Evolutionary conservation across 228 moss, liverwort and hornwort genomes (phyloP).

Genomic region (Sphagnum magellanicum): DNA sequence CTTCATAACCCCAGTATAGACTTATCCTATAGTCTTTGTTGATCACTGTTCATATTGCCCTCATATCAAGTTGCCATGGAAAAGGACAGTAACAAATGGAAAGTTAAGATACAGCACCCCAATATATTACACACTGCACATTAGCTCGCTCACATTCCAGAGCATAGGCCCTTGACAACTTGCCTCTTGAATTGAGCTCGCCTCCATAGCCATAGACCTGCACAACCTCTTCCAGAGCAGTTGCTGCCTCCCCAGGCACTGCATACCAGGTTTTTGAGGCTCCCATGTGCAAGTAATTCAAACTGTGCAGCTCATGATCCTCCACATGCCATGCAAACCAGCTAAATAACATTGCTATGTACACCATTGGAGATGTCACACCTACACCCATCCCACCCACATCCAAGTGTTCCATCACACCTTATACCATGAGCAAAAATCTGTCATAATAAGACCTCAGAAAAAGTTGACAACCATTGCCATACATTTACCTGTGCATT

Average conservation of each 20-base stretch:
- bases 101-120: not conserved
- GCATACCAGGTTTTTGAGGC: conserved; percentile 97
- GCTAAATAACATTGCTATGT: conserved; percentile 98
- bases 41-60: too few species aligned
- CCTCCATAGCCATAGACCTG: conserved; percentile 86
- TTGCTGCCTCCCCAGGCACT: conserved; percentile 88
- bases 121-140: not conserved
- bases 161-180: not conserved
- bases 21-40: too few species aligned
- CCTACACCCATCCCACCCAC: conserved; percentile 26
- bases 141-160: too few species aligned
- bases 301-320: conserved; percentile 95
- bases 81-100: not conserved
- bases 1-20: too few species aligned
- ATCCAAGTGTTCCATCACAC: too few species aligned
- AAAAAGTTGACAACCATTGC: too few species aligned
- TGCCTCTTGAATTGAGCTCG: conserved; percentile 77
- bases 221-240: conserved; percentile 90
- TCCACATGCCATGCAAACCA: conserved; percentile 99
- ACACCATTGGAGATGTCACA: conserved; percentile 96
- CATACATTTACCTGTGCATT: too few species aligned
- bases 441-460: too few species aligned
- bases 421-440: too few species aligned
- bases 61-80: not conserved
- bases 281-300: conserved; percentile 87